Percentiles rank a stretch among this genome's conserved stretches.
Conservation (phyloP, 208 protist species). For the Phytomonas sp. region DNA sequence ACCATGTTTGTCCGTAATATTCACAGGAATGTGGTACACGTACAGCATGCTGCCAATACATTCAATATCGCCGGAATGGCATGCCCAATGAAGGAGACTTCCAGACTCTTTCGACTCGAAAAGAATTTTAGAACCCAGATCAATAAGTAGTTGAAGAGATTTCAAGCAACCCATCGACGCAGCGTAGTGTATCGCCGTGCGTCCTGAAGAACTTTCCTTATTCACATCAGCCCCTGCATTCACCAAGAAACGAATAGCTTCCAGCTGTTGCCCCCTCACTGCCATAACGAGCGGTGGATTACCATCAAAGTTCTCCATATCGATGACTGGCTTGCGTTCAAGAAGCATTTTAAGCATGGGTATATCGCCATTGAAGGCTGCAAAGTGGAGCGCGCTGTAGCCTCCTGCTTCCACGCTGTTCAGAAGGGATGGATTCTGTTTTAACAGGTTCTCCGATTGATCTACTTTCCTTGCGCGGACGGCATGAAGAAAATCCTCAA, state of each 20-base stretch:
- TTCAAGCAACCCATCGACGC: conserved; percentile 70
- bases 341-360: conserved; percentile 66
- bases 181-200: conserved; percentile 71
- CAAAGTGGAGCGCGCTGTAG: conserved; percentile 83
- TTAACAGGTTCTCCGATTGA: conserved; percentile 42
- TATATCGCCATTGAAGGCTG: conserved; percentile 75
- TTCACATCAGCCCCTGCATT: conserved; percentile 69
- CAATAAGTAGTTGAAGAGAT: conserved; percentile 48
- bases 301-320: conserved; percentile 74
- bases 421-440: conserved; percentile 44
- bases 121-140: conserved; percentile 43
- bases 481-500: conserved; percentile 75
- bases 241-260: conserved; percentile 47
- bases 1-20: conserved; percentile 66
- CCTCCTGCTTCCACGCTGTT: conserved; percentile 73
- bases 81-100: conserved; percentile 81
- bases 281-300: conserved; percentile 84
- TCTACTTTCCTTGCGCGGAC: conserved; percentile 41
- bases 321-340: conserved; percentile 36
- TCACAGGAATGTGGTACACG: conserved; percentile 65
- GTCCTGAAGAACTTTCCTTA: conserved; percentile 36
- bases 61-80: conserved; percentile 67
- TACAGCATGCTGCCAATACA: conserved; percentile 73
- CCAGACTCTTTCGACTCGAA: conserved; percentile 52
- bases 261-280: conserved; percentile 57